Conservation (phyloP, 176 grass and related monocot species). For the Ampelocalamus luodianensis region DNA sequence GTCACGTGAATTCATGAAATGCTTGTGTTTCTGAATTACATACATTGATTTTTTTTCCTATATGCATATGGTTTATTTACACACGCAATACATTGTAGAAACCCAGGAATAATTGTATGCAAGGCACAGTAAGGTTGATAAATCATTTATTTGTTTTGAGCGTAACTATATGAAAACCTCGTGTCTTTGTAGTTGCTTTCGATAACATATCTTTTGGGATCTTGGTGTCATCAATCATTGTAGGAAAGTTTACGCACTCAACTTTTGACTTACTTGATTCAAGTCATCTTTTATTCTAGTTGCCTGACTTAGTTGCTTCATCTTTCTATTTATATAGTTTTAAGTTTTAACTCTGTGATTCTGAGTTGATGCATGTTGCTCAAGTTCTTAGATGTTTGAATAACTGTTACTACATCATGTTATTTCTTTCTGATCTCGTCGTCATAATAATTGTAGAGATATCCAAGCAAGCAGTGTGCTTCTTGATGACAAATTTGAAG, state of each 20-base stretch:
- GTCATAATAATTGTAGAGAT: conserved; percentile 69
- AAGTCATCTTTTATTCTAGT: conserved; percentile 6
- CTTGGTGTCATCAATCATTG: conserved; percentile 14
- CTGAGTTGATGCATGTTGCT: conserved; percentile 28
- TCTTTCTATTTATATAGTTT: conserved; percentile 1
- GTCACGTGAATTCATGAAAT: background rate
- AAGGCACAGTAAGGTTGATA: background rate
- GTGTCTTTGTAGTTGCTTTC: conserved; percentile 15
- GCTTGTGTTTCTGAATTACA: background rate
- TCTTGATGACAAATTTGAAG: conserved; percentile 95
- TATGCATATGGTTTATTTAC: conserved; percentile 22
- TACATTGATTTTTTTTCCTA: background rate
- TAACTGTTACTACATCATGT: background rate
- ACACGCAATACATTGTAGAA: background rate
- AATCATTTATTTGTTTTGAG: conserved; percentile 1
- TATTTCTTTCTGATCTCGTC: background rate
- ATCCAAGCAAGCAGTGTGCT: conserved; percentile 95
- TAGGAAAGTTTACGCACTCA: background rate
- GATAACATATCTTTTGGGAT: background rate
- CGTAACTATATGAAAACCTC: conserved; percentile 21
- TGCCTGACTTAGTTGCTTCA: background rate
- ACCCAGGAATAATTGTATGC: background rate
- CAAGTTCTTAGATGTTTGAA: conserved; percentile 25
- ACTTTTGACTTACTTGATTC: background rate
- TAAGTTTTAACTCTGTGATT: conserved; percentile 22